Evolutionary conservation across 495 filamentous ascomycete genomes (phyloP).

Genomic region (Penicillium odoratum): DNA sequence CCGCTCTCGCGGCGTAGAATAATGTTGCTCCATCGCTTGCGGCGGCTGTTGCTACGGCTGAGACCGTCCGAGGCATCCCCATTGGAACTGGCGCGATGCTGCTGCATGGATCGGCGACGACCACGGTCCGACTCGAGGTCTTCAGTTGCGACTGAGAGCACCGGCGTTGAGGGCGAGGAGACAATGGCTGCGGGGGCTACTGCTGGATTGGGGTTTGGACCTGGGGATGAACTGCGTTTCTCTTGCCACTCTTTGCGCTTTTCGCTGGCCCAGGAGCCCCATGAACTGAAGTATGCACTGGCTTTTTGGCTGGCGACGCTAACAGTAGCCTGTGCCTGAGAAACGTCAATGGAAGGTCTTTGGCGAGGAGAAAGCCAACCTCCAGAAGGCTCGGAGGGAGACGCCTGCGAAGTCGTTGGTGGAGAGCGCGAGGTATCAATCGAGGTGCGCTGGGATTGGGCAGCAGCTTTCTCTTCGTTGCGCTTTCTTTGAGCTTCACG

Average conservation of each 20-base stretch:
- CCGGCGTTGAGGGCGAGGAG: conserved; percentile 33
- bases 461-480: conserved; percentile 54
- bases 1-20: conserved; percentile 41
- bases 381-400: conserved; percentile 25
- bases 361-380: conserved; percentile 34
- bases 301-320: conserved; percentile 71
- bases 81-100: conserved; percentile 17
- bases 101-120: conserved; percentile 35
- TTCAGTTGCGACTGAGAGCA: conserved; percentile 31
- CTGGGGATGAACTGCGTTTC: conserved; percentile 34
- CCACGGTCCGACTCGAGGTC: conserved; percentile 33
- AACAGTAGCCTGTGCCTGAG: conserved; percentile 66
- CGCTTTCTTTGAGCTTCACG: conserved; percentile 76
- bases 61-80: conserved; percentile 30
- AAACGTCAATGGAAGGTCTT: conserved; percentile 54
- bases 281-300: conserved; percentile 86
- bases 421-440: conserved; percentile 28
- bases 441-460: conserved; percentile 37
- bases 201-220: conserved; percentile 8
- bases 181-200: background rate
- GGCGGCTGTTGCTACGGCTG: conserved; percentile 41
- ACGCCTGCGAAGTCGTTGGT: conserved; percentile 23
- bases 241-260: conserved; percentile 68
- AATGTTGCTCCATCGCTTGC: conserved; percentile 49
- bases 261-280: conserved; percentile 93